phyloP scores from a whole-genome alignment of 768 basidiomycete species.

The Amanita inopinata region DNA sequence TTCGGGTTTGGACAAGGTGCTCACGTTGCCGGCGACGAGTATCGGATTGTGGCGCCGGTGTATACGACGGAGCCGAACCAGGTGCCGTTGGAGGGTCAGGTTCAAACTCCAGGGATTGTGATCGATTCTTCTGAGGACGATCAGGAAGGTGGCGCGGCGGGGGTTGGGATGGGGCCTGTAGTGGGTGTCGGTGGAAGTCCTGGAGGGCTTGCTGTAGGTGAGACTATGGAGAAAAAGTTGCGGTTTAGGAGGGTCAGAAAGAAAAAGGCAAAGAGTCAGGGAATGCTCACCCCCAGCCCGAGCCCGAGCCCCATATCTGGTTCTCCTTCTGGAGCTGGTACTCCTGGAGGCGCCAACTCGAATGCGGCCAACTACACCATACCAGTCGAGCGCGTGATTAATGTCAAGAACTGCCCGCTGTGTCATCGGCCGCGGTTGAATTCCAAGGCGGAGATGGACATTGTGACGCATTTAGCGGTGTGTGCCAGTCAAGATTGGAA shows the following conservation, averaged over 20 bases:
- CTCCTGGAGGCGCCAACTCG: constrained; percentile 9
- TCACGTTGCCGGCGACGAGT: constrained; percentile 14
- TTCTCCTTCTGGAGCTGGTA: neutral
- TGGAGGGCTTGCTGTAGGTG: neutral
- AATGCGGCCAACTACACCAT: constrained; percentile 20
- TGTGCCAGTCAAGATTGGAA: constrained; percentile 94
- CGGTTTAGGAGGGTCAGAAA: constrained; percentile 16
- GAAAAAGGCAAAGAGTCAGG: constrained; percentile 6
- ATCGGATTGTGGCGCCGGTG: constrained; percentile 10
- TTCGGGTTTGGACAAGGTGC: constrained; percentile 40
- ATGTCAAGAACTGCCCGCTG: constrained; percentile 88
- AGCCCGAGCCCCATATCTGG: neutral
- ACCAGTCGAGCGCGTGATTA: constrained; percentile 78
- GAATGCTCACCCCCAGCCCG: too few species aligned
- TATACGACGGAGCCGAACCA: constrained; percentile 39
- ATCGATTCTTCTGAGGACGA: constrained; percentile 7
- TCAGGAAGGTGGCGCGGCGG: constrained; percentile 2
- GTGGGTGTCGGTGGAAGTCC: neutral
- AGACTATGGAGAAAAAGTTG: constrained; percentile 12
- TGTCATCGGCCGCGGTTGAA: constrained; percentile 84
- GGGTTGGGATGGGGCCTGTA: neutral
- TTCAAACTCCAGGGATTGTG: constrained; percentile 4
- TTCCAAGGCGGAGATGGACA: constrained; percentile 86
- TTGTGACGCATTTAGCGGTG: constrained; percentile 93
- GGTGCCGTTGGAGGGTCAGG: constrained; percentile 28